Conservation (phyloP, 169 alveolate genomes). For the Cryptosporidium tyzzeri region DNA sequence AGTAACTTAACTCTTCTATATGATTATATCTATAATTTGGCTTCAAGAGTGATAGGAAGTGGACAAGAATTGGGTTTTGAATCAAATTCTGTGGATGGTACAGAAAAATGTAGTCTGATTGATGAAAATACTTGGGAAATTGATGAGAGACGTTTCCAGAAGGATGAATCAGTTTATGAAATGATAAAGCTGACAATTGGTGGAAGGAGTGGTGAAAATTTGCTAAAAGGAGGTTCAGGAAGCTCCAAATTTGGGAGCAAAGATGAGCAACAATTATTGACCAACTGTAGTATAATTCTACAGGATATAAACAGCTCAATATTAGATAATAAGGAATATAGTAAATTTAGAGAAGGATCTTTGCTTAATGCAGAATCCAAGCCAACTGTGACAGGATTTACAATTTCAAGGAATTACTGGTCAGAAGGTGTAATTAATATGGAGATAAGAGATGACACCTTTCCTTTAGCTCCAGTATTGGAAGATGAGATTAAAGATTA, state of each 20-base stretch:
- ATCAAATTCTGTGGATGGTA: background rate
- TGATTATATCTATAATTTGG: constrained; percentile 51
- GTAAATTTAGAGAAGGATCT: background rate
- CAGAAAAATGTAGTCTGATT: background rate
- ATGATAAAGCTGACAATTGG: constrained; percentile 50
- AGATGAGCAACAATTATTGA: constrained; percentile 43
- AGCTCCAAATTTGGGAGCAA: background rate
- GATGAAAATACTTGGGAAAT: constrained; percentile 59
- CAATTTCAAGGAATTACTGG: constrained; percentile 67
- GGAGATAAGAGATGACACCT: constrained; percentile 35
- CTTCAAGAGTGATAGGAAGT: constrained; percentile 55
- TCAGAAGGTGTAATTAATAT: constrained; percentile 12
- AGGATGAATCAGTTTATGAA: constrained; percentile 65
- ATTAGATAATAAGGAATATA: constrained; percentile 34
- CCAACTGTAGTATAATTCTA: constrained; percentile 39
- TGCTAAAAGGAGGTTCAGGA: background rate
- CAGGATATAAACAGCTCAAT: constrained; percentile 61
- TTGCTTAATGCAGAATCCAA: background rate
- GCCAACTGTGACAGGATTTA: constrained; percentile 42
- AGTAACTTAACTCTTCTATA: constrained; percentile 47
- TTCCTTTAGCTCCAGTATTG: constrained; percentile 65
- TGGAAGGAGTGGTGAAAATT: constrained; percentile 5
- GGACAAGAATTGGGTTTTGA: constrained; percentile 21
- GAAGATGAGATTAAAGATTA: constrained; percentile 33
- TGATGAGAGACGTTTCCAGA: constrained; percentile 27